Base-by-base conservation (phyloP, 805 yeast species). In the Yamadazyma akitaensis region DNA sequence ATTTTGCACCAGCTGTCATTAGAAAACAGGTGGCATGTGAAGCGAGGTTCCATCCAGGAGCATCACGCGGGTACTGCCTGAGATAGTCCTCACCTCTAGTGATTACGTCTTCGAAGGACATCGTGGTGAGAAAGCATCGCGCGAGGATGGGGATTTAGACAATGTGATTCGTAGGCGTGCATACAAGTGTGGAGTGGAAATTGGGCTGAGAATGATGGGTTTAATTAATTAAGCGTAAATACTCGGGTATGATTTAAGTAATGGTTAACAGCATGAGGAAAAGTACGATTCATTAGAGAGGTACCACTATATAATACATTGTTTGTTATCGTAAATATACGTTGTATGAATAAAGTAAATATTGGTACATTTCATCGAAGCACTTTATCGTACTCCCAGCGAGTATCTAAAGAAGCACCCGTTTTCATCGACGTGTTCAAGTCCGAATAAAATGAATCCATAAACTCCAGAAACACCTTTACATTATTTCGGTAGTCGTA, bases 41-140 rank as follows among this genome's bases (percentile, higher is more conserved):
- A 0, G 84, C 75, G 18, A 67, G 59, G 54, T 82, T 79, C 96
- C 96, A 89, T 50, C 77, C 57, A 21, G 62, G 56, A 0, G 80
- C 63, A 0, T 70, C 63, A 37, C 91, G 69, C 0, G 95, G 91
- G 53, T 81, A 84, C 36, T 79, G 76, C 2, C 65, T 51, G 16
- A 89, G 75, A 58, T 84, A 82, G 25, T 82, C 86, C 51, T 84
- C 87, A 4, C 96, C 97, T 48, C 90, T 68, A 51, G 76, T 68
- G 41, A 86, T 64, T 24, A 87, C 94, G 53, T 77, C 83, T 36
- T 79, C 79, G 51, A 80, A 77, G 0, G 92, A 84, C 94, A 86
- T 86, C 32, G 26, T 31, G 37, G 21, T 37, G 37, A 47, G 32
- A 39, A 21, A 17, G n/a, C 33, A 19, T 37, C 39, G 39, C 39